A percentile compares a stretch with the other conserved stretches of the same genome.
Evolutionary conservation across 2,329 filamentous ascomycete genomes (phyloP).

Genomic region (Phialocephala subalpina): DNA sequence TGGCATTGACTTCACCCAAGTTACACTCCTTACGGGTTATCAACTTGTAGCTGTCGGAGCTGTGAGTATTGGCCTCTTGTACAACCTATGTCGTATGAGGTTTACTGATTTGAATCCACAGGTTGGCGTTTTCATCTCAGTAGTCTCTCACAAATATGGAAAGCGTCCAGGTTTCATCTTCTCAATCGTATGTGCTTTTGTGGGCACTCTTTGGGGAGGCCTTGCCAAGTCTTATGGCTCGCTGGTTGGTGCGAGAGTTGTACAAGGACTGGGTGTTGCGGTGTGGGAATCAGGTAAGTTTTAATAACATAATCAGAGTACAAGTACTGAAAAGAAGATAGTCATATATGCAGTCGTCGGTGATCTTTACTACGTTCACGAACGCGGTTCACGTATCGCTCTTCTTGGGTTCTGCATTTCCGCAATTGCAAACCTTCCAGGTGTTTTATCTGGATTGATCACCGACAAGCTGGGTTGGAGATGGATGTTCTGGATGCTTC

Average conservation of each 20-base stretch:
- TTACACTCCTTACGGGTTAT: conserved; percentile 7
- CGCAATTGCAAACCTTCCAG: conserved; percentile 5
- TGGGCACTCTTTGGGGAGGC: conserved; percentile 19
- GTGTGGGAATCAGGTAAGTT: conserved; percentile 23
- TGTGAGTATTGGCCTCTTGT: too few relatives aligned
- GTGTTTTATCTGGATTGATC: conserved; percentile 48
- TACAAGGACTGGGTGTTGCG: conserved; percentile 22
- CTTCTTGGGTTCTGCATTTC: conserved; percentile 9
- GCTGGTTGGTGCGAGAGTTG: conserved; percentile 21
- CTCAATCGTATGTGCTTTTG: too few relatives aligned
- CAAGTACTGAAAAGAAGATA: too few relatives aligned
- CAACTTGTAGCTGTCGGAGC: too few relatives aligned
- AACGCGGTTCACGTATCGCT: too few relatives aligned
- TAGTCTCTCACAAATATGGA: too few relatives aligned
- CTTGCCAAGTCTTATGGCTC: conserved; percentile 16
- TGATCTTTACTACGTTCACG: too few relatives aligned
- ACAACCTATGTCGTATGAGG: too few relatives aligned
- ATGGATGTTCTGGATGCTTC: conserved; percentile 31
- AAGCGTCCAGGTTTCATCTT: too few relatives aligned
- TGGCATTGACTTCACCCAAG: conserved; percentile 18
- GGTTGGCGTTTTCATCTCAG: too few relatives aligned
- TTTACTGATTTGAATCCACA: too few relatives aligned
- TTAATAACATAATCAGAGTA: conserved; percentile 17
- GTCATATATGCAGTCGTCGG: too few relatives aligned
- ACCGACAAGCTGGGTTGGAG: conserved; percentile 42